These are phyloP conservation scores for Lepidium campestre DNA, from an alignment of 441 rosid genomes.

Conservation along the genomic window DNA sequence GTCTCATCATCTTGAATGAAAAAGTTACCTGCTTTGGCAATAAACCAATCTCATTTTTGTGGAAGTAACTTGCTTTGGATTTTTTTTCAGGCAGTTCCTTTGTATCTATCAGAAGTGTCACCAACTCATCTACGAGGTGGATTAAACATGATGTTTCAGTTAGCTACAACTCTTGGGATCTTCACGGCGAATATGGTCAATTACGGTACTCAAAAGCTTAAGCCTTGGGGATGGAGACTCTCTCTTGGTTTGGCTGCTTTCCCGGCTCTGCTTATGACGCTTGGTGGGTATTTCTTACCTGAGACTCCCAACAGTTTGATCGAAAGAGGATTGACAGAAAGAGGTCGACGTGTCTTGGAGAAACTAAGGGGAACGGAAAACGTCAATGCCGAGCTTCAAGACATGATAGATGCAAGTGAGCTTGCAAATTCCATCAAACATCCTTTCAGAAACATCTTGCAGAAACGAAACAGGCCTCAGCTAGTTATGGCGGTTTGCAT, in stretches of 20 bases:
- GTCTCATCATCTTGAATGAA: background rate
- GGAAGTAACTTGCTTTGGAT: background rate
- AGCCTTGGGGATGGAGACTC: slow-evolving; percentile 92
- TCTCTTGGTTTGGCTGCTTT: slow-evolving; percentile 79
- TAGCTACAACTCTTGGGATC: slow-evolving; percentile 78
- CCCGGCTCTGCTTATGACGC: slow-evolving; percentile 72
- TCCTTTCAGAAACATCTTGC: slow-evolving; percentile 72
- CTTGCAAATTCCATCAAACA: slow-evolving; percentile 72
- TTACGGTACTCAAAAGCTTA: slow-evolving; percentile 69
- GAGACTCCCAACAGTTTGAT: slow-evolving; percentile 92
- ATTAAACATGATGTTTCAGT: slow-evolving; percentile 83
- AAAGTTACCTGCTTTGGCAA: background rate
- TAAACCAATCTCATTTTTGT: slow-evolving; percentile 1
- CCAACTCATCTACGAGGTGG: slow-evolving; percentile 88
- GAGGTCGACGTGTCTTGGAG: slow-evolving; percentile 55
- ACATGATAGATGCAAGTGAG: slow-evolving; percentile 76
- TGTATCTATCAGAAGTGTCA: slow-evolving; percentile 90
- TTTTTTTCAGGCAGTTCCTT: slow-evolving; percentile 60
- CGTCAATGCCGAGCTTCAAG: slow-evolving; percentile 74
- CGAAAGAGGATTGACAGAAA: slow-evolving; percentile 48
- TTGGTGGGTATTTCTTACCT: slow-evolving; percentile 63
- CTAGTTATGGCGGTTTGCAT: slow-evolving; percentile 71
- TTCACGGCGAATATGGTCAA: slow-evolving; percentile 89
- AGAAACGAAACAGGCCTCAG: slow-evolving; percentile 67
- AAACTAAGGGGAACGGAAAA: slow-evolving; percentile 64